Evolutionary conservation across 202 grass and related monocot species (phyloP).

Genomic region (Panicum virgatum): DNA sequence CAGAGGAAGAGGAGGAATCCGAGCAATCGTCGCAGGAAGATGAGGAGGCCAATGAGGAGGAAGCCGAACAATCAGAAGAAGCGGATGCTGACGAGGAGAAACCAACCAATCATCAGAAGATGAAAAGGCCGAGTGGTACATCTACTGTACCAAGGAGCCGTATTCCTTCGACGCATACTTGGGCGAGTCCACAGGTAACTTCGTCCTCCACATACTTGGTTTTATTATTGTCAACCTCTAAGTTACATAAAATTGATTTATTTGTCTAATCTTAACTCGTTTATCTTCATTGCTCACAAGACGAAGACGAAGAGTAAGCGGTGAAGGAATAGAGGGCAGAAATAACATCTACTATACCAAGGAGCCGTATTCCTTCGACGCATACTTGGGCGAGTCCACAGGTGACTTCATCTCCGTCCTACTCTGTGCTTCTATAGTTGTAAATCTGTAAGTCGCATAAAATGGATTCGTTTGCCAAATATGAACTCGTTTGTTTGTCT

Average conservation of each 20-base stretch:
- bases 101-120: too few species aligned
- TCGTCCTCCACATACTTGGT: background rate
- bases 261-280: background rate
- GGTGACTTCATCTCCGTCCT: background rate
- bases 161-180: background rate
- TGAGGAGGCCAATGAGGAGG: too few species aligned
- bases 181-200: background rate
- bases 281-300: too few species aligned
- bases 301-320: too few species aligned
- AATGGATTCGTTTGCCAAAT: background rate
- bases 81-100: too few species aligned
- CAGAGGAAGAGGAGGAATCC: too few species aligned
- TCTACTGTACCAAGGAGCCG: slow-evolving; percentile 12
- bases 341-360: background rate
- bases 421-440: background rate
- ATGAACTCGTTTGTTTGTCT: background rate
- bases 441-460: background rate
- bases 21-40: too few species aligned
- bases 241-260: background rate
- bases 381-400: background rate
- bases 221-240: background rate
- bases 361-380: background rate
- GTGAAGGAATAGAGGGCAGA: too few species aligned
- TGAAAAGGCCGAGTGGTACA: background rate
- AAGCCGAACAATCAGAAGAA: too few species aligned